Evolutionary conservation across 768 basidiomycete species (phyloP).

Genomic region (Leccinum pellstonianum): DNA sequence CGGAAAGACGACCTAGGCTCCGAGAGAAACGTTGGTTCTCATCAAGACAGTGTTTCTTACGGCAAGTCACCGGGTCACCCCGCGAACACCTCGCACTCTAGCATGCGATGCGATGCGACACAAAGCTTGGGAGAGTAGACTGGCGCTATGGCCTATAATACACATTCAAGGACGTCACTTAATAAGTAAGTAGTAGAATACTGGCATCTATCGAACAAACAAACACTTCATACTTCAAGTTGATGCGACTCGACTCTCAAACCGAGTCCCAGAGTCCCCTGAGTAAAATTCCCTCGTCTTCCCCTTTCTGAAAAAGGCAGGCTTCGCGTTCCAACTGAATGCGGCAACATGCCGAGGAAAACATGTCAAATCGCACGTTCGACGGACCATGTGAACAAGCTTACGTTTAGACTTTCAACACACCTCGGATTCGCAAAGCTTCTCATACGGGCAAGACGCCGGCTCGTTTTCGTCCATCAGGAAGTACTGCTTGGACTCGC

Average conservation of each 20-base stretch:
- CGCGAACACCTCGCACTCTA: too few relatives aligned
- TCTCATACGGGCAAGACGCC: constrained; percentile 16
- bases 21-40: too few relatives aligned
- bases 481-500: constrained; percentile 22
- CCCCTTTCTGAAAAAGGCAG: not conserved
- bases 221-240: not conserved
- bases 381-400: not conserved
- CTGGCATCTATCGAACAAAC: not conserved
- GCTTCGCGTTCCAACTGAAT: not conserved
- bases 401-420: constrained; percentile 1
- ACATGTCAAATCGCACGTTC: not conserved
- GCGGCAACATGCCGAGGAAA: not conserved
- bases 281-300: not conserved
- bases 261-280: not conserved
- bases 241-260: not conserved
- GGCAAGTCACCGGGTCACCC: too few relatives aligned
- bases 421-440: constrained; percentile 1
- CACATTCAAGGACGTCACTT: too few relatives aligned
- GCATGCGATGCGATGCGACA: too few relatives aligned
- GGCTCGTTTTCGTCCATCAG: constrained; percentile 22
- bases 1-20: too few relatives aligned
- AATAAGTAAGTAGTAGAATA: not conserved
- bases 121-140: too few relatives aligned
- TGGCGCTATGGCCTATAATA: too few relatives aligned
- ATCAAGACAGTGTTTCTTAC: too few relatives aligned